Base-by-base conservation (phyloP, 331 rosid genomes). In the Malus hybrid region DNA sequence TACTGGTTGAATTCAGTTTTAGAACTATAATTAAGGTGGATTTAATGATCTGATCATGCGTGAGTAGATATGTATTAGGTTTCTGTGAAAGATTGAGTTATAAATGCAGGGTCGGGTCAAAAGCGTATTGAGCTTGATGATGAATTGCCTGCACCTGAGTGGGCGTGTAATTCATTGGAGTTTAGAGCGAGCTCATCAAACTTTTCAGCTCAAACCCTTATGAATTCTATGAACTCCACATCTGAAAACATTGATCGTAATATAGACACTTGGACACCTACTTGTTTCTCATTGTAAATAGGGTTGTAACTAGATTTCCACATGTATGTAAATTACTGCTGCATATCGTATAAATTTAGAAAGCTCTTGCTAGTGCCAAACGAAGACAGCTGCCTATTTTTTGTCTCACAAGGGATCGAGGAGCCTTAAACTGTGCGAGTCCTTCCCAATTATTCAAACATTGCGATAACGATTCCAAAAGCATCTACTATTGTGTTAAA, bases 71-170 rank as follows among this genome's bases (percentile, higher is more conserved):
- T 62, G 11, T 34, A 52, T 76, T 80, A 31, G 71, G 63, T 76
- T 77, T 76, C 83, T 76, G 73, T 78, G 59, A 52, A 64, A 16
- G 65, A 4, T 31, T 69, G 44, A 70, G 19, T 85, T 67, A 28
- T 87, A 76, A 68, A 94, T 94, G 99, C 97, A 73, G 77, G 92
- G 86, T 87, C 84, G 96, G 99, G 97, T 65, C 99, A 89, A 74
- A 94, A 92, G 91, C 93, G 92, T 31, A 73, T 88, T 4, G 99
- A 94, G 50, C 83, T 84, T 86, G 89, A 80, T 54, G 97, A 94
- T 80, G 89, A 86, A 78, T 85, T 92, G 73, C 97, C 97, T 11
- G 96, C 96, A 9, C 97, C 92, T 87, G 92, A 94, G 87, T 82
- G 97, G 71, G 88, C 90, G 0, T 94, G 99, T 79, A 90, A 89